These are phyloP conservation scores for Parmales sp. DNA, from an alignment of 108 stramenopile genomes.

Conservation along the genomic window DNA sequence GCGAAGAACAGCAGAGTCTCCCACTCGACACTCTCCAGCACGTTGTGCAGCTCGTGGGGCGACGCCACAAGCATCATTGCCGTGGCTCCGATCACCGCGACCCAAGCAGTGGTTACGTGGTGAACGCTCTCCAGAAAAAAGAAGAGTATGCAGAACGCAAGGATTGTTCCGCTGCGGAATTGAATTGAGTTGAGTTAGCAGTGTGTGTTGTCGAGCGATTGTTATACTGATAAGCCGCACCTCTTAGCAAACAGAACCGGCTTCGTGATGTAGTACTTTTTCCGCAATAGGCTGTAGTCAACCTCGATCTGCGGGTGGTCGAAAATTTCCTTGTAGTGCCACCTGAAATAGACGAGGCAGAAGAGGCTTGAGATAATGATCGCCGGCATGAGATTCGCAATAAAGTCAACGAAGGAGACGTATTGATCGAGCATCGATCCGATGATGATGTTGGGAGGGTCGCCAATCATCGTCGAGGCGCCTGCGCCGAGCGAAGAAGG, in stretches of 20 bases:
- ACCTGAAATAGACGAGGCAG: slow-evolving; percentile 26
- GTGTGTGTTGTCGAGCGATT: slow-evolving; percentile 38
- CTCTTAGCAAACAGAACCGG: slow-evolving; percentile 5
- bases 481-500: too few relatives aligned
- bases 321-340: slow-evolving; percentile 35
- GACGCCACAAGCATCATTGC: slow-evolving; percentile 46
- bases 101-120: slow-evolving; percentile 60
- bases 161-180: not conserved
- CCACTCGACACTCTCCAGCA: slow-evolving; percentile 38
- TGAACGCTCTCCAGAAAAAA: slow-evolving; percentile 60
- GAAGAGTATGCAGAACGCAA: slow-evolving; percentile 36
- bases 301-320: slow-evolving; percentile 23
- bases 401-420: slow-evolving; percentile 56
- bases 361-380: slow-evolving; percentile 44
- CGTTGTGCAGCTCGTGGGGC: slow-evolving; percentile 55
- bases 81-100: slow-evolving; percentile 48
- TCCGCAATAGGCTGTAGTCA: slow-evolving; percentile 33
- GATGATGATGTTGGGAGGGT: slow-evolving; percentile 57
- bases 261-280: slow-evolving; percentile 9
- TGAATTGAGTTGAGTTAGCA: slow-evolving; percentile 36
- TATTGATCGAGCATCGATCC: slow-evolving; percentile 39
- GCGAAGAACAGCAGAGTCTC: slow-evolving; percentile 55
- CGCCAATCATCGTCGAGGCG: slow-evolving; percentile 54
- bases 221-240: slow-evolving; percentile 43
- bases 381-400: slow-evolving; percentile 42